phyloP scores from a whole-genome alignment of 805 yeast species.

The Lachancea thermotolerans region DNA sequence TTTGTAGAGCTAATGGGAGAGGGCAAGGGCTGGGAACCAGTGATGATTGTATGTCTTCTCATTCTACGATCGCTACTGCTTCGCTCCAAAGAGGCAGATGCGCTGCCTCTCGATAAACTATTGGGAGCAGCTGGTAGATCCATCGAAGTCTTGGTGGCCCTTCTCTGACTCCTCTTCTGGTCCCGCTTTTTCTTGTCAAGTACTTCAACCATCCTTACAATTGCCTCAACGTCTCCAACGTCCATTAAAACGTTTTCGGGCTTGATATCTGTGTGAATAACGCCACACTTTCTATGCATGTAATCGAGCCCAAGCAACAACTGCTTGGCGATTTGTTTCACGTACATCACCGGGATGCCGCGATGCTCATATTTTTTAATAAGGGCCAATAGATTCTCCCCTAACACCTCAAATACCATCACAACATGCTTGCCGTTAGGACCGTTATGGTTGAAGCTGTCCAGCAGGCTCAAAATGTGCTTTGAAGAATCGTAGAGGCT shows the following conservation, averaged over 20 bases:
- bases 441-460: slow-evolving; percentile 79
- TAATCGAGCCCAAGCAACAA: slow-evolving; percentile 59
- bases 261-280: slow-evolving; percentile 71
- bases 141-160: slow-evolving; percentile 25
- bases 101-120: slow-evolving; percentile 2
- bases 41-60: slow-evolving; percentile 68
- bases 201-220: slow-evolving; percentile 60
- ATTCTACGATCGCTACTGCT: slow-evolving; percentile 37
- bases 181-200: slow-evolving; percentile 46
- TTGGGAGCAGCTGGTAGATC: slow-evolving; percentile 7
- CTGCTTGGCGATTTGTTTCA: slow-evolving; percentile 78
- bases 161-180: slow-evolving; percentile 37
- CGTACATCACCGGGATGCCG: slow-evolving; percentile 71
- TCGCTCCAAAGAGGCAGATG: slow-evolving; percentile 9
- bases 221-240: slow-evolving; percentile 75
- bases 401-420: slow-evolving; percentile 96
- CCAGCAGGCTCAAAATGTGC: slow-evolving; percentile 73
- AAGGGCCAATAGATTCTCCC: slow-evolving; percentile 83
- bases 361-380: slow-evolving; percentile 71
- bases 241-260: slow-evolving; percentile 76
- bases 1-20: slow-evolving; percentile 65
- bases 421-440: slow-evolving; percentile 90
- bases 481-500: slow-evolving; percentile 69
- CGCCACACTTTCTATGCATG: slow-evolving; percentile 58
- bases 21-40: slow-evolving; percentile 91